Evolutionary conservation across 1,139 yeast genomes (phyloP), one percentile per base, ranked within the genome.

Genomic region (Scheffersomyces illinoinensis): DNA sequence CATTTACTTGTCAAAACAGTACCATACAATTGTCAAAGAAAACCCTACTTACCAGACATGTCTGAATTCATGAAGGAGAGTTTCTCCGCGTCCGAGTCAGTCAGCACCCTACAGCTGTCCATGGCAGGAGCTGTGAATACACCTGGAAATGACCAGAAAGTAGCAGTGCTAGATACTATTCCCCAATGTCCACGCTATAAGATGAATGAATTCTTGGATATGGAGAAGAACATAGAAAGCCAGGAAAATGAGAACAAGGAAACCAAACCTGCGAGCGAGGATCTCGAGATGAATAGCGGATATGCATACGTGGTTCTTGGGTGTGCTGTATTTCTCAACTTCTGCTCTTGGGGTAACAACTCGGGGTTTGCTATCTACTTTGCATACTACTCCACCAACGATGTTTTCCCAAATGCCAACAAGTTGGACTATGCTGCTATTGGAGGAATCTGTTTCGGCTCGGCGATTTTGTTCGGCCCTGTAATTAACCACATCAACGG

Each of bases 401-500:
- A 57, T 39, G 59, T 62, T 6, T 65, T 61, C 49, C 21, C 33
- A 1, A 66, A 64, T 5, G 68, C 62, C 2, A 53, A 53, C 50
- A 62, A 63, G 51, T 57, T 60, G 26, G 68, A 64, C 57, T 65
- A 62, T 48, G 66, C 68, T 8, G 54, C 59, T 23, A 64, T 65
- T 46, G 68, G 68, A 3, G 68, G 68, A 7, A 53, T 65, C 24
- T 60, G 65, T 4, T 64, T 64, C 26, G 66, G 68, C 48, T 21
- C 51, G 1, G 51, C 26, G n/a, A 18, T 48, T 14, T 14, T 59
- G 12, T 62, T 59, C 20, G 56, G 64, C 4, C 68, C 68, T 2
- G 24, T 62, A 14, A 56, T 65, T 53, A 63, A 62, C 56, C 59
- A 58, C 56, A 51, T 59, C 19, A 60, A 59, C 49, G 64, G 64